Percentiles rank a stretch among this genome's conserved stretches.
Conservation (phyloP, 1,284 basidiomycete species). For the Polyporus tsugae region DNA sequence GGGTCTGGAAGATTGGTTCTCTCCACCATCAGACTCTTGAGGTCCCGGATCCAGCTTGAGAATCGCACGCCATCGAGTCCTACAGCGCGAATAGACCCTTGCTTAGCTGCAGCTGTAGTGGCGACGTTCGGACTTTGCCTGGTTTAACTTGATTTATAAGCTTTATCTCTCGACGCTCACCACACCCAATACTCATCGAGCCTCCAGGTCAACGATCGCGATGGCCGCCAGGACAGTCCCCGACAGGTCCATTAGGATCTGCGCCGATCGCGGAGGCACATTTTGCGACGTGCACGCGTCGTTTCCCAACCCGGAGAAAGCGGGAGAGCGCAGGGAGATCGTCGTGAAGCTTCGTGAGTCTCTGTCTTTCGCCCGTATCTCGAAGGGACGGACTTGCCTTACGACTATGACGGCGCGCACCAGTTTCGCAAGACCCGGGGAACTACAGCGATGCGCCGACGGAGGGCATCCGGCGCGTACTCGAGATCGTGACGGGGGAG, state of each 20-base stretch:
- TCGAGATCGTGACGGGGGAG: conserved; percentile 80
- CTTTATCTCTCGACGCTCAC: conserved; percentile 4
- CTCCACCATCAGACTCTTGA: too few relatives aligned
- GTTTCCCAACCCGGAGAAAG: conserved; percentile 73
- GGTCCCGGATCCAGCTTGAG: background rate
- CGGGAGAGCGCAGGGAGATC: conserved; percentile 69
- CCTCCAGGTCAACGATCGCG: background rate
- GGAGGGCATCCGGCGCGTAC: conserved; percentile 91
- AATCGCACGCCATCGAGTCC: background rate
- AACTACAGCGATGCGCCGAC: conserved; percentile 96
- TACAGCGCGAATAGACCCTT: background rate
- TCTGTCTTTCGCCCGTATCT: background rate
- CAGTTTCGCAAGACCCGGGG: conserved; percentile 85
- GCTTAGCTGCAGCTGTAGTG: too few relatives aligned
- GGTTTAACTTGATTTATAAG: background rate
- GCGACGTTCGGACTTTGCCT: background rate
- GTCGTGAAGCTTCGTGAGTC: conserved; percentile 82
- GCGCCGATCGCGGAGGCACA: conserved; percentile 74
- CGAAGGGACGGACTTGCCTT: background rate
- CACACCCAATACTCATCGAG: background rate
- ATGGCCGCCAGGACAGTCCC: conserved; percentile 47
- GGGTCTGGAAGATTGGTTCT: too few relatives aligned
- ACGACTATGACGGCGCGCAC: background rate
- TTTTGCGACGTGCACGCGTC: conserved; percentile 88
- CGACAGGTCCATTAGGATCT: conserved; percentile 66